Conservation (phyloP, 805 yeast genomes). For the Saccharomycopsis sp. region DNA sequence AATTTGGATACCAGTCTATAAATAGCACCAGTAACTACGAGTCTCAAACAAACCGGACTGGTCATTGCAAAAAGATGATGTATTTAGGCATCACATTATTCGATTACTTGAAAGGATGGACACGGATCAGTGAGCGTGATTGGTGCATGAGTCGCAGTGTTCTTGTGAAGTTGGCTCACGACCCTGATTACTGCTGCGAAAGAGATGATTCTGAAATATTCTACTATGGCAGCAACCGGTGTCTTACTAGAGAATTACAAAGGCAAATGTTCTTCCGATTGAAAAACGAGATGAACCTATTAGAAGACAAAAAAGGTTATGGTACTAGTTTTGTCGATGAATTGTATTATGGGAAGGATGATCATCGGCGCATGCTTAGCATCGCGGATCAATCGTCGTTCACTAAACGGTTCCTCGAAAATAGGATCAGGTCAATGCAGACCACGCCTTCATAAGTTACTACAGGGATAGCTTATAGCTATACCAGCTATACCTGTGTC, state of each 20-base stretch:
- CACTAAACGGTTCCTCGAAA: conserved; percentile 1
- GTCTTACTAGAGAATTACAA: conserved; percentile 41
- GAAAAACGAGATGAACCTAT: conserved; percentile 53
- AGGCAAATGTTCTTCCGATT: conserved; percentile 48
- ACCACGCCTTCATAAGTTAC: no score
- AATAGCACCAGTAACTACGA: not conserved
- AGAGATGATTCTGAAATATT: conserved; percentile 22
- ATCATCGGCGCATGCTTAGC: not conserved
- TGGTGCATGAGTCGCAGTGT: conserved; percentile 25
- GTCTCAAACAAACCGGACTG: not conserved
- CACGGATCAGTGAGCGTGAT: conserved; percentile 28
- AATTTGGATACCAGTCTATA: conserved; percentile 8
- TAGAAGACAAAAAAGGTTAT: not conserved
- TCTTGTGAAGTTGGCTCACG: conserved; percentile 18
- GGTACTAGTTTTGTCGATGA: not conserved
- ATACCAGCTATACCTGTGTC: no score
- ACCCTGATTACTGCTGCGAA: conserved; percentile 6
- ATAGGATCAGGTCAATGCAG: not conserved
- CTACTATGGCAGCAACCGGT: conserved; percentile 4
- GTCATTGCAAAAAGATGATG: conserved; percentile 17
- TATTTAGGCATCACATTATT: conserved; percentile 22
- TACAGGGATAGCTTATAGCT: no score
- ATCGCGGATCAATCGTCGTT: not conserved
- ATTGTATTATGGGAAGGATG: not conserved
- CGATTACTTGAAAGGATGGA: conserved; percentile 22